Percentiles rank a stretch among this genome's conserved stretches.
phyloP scores from a whole-genome alignment of 768 basidiomycete genomes.

The Mycena crocata region DNA sequence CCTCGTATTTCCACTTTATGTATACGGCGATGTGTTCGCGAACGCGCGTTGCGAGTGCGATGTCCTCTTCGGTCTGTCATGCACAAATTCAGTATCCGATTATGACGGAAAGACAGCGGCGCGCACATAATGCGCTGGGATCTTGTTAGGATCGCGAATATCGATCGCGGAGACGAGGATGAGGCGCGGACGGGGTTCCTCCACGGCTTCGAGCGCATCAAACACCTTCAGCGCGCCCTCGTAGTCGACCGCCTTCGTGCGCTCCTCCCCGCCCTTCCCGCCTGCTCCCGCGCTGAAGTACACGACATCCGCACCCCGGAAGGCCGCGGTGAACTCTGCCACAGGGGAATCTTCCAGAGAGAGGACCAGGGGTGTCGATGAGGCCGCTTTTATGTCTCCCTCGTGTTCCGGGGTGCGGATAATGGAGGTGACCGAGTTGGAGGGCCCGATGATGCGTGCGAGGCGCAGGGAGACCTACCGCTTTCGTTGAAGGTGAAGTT shows the following conservation, averaged over 20 bases:
- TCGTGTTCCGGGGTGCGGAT: slow-evolving; percentile 62
- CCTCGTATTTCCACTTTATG: slow-evolving; percentile 63
- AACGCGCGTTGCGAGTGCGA: slow-evolving; percentile 51
- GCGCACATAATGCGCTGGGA: slow-evolving; percentile 65
- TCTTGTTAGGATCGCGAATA: slow-evolving; percentile 59
- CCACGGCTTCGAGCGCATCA: slow-evolving; percentile 69
- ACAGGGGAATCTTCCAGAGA: slow-evolving; percentile 66
- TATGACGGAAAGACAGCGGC: no score
- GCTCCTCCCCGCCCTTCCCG: slow-evolving; percentile 65
- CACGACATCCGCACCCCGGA: slow-evolving; percentile 54
- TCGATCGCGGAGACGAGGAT: slow-evolving; percentile 72
- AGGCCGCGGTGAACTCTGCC: slow-evolving; percentile 57
- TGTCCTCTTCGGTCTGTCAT: slow-evolving; percentile 64
- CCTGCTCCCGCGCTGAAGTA: slow-evolving; percentile 66
- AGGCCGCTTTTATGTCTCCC: slow-evolving; percentile 56
- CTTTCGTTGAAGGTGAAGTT: not conserved
- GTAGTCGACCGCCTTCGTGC: slow-evolving; percentile 68
- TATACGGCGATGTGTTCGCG: slow-evolving; percentile 59
- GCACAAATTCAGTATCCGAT: no score
- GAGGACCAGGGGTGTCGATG: slow-evolving; percentile 61
- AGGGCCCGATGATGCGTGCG: slow-evolving; percentile 17
- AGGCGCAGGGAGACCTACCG: slow-evolving; percentile 20
- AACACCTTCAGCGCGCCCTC: slow-evolving; percentile 77
- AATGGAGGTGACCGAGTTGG: slow-evolving; percentile 51
- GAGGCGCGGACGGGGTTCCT: slow-evolving; percentile 61